Evolutionary conservation across 306 rosid species (phyloP).

Genomic region (Quillaja saponaria): DNA sequence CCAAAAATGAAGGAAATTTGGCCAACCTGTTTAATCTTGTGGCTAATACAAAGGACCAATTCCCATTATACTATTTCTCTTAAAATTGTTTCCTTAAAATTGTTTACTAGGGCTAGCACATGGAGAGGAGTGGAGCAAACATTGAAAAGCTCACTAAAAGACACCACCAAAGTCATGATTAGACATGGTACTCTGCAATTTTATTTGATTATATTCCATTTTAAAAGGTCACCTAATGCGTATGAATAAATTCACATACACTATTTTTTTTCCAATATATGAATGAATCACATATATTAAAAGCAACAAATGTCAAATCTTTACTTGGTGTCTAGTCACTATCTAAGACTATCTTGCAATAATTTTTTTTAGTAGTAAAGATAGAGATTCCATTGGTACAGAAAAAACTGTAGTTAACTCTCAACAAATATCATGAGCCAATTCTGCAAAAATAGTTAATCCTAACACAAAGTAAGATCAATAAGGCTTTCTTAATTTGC

Average conservation of each 20-base stretch:
- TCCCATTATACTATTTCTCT: neutral
- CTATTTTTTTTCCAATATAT: neutral
- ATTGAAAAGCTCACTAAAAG: slow-evolving; percentile 33
- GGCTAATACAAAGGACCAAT: slow-evolving; percentile 14
- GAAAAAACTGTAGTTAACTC: too few species aligned
- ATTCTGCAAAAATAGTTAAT: too few species aligned
- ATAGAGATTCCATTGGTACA: too few species aligned
- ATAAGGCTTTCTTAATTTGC: too few species aligned
- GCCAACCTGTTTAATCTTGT: slow-evolving; percentile 39
- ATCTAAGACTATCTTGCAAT: slow-evolving; percentile 41
- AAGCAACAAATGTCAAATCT: slow-evolving; percentile 39
- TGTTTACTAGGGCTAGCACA: slow-evolving; percentile 51
- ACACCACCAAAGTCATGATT: slow-evolving; percentile 74
- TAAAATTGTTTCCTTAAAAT: slow-evolving; percentile 20
- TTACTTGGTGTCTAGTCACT: slow-evolving; percentile 47
- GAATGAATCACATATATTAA: slow-evolving; percentile 15
- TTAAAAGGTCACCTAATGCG: slow-evolving; percentile 28
- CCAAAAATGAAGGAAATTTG: slow-evolving; percentile 33
- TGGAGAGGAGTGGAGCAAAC: slow-evolving; percentile 50
- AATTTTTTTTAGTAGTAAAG: too few species aligned
- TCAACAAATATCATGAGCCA: too few species aligned
- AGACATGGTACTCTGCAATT: slow-evolving; percentile 50
- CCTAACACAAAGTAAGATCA: too few species aligned
- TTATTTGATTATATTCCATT: slow-evolving; percentile 43
- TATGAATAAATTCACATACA: neutral